These are phyloP conservation scores for Fraxinus latifolia DNA, from an alignment of 305 asterid species.

Conservation along the genomic window DNA sequence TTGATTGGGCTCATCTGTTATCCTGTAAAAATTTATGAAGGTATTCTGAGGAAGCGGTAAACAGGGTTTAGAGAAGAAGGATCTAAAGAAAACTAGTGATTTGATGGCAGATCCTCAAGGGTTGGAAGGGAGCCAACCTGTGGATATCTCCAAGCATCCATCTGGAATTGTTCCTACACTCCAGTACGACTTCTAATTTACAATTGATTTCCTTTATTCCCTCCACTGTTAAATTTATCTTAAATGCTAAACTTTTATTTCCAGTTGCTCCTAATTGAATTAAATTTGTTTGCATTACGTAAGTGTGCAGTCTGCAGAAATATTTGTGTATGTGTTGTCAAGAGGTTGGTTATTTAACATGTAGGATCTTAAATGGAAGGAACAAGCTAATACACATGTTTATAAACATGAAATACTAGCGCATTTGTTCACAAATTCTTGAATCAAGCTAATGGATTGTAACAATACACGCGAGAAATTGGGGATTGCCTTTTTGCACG, in stretches of 20 bases:
- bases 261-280: not conserved
- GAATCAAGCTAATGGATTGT: not conserved
- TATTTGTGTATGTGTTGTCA: not conserved
- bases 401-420: not conserved
- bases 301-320: not conserved
- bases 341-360: not conserved
- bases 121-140: conserved; percentile 71
- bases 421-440: not conserved
- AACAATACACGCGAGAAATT: not conserved
- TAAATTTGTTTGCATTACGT: not conserved
- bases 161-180: conserved; percentile 87
- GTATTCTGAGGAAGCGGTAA: conserved; percentile 19
- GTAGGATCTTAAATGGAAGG: not conserved
- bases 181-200: conserved; percentile 45
- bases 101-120: conserved; percentile 74
- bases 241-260: not conserved
- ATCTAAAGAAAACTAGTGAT: conserved; percentile 7
- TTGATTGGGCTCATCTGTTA: conserved; percentile 1
- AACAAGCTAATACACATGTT: not conserved
- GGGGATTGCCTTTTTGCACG: not conserved
- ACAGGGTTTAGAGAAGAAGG: conserved; percentile 15
- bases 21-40: not conserved
- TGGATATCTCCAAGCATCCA: conserved; percentile 77
- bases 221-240: not conserved
- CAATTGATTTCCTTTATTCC: not conserved